phyloP scores from a whole-genome alignment of 2,329 filamentous ascomycete genomes.

The Incumbomyces lentus region DNA sequence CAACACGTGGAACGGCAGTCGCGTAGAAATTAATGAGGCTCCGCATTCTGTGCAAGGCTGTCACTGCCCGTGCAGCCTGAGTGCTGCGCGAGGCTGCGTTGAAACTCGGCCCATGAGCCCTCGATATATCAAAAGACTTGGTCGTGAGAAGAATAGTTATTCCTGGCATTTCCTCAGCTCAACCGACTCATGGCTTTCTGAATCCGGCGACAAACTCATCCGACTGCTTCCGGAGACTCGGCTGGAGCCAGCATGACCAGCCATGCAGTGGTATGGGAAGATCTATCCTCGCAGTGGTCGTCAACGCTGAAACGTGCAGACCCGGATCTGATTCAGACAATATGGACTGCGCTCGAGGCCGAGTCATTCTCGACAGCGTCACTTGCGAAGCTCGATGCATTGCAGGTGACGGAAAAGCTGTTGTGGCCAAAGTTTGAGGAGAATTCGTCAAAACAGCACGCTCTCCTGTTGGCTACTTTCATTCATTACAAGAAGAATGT shows the following conservation, averaged over 20 bases:
- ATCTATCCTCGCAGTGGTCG: constrained; percentile 62
- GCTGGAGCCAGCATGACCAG: constrained; percentile 1
- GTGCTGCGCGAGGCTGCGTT: not conserved
- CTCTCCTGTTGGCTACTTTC: constrained; percentile 75
- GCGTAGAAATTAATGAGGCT: not conserved
- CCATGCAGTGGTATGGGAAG: constrained; percentile 40
- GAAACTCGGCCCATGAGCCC: too few relatives aligned
- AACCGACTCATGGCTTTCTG: too few relatives aligned
- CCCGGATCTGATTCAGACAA: constrained; percentile 66
- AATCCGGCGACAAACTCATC: too few relatives aligned
- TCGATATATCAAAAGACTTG: too few relatives aligned
- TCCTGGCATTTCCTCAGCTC: too few relatives aligned
- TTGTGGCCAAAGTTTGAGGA: constrained; percentile 90
- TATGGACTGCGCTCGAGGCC: constrained; percentile 81
- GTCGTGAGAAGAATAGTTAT: too few relatives aligned
- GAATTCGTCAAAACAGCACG: constrained; percentile 81
- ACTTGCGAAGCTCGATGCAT: constrained; percentile 72
- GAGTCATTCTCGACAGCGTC: constrained; percentile 68
- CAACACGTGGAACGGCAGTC: too few relatives aligned
- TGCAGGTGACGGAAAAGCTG: constrained; percentile 87
- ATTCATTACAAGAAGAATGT: constrained; percentile 82
- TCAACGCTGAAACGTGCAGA: constrained; percentile 28
- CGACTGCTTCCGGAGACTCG: too few relatives aligned
- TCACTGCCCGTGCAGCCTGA: constrained; percentile 27
- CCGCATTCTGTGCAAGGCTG: constrained; percentile 48